Conservation (phyloP, 805 yeast genomes). For the Grigorovia jiainica region DNA sequence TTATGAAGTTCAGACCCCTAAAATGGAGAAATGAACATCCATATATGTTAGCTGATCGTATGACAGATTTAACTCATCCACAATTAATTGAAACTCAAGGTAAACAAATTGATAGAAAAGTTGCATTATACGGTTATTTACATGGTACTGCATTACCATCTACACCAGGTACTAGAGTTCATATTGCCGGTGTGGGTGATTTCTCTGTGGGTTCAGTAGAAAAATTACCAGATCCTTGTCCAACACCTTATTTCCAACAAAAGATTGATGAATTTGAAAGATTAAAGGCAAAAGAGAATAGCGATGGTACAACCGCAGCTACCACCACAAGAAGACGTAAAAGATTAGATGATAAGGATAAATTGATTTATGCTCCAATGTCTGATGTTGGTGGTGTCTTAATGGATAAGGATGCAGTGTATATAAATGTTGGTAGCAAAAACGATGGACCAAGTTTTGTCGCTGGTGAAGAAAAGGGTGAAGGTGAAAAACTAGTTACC, state of each 20-base stretch:
- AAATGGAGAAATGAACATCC: slow-evolving; percentile 99
- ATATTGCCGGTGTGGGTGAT: slow-evolving; percentile 95
- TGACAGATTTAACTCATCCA: slow-evolving; percentile 93
- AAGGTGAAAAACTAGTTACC: slow-evolving; percentile 81
- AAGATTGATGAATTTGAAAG: slow-evolving; percentile 72
- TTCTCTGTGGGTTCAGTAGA: slow-evolving; percentile 66
- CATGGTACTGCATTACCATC: slow-evolving; percentile 84
- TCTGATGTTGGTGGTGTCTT: slow-evolving; percentile 98
- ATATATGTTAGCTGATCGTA: slow-evolving; percentile 80
- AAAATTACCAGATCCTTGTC: slow-evolving; percentile 96
- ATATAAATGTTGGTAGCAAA: slow-evolving; percentile 49
- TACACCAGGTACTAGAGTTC: slow-evolving; percentile 60
- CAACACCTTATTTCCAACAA: slow-evolving; percentile 89
- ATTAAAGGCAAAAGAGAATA: slow-evolving; percentile 62
- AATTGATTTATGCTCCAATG: slow-evolving; percentile 97
- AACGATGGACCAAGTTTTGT: slow-evolving; percentile 37
- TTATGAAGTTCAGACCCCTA: slow-evolving; percentile 97
- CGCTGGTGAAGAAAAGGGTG: slow-evolving; percentile 60
- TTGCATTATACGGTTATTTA: slow-evolving; percentile 87
- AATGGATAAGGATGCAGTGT: slow-evolving; percentile 95
- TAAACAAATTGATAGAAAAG: slow-evolving; percentile 76
- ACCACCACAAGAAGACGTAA: slow-evolving; percentile 73
- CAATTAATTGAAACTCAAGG: slow-evolving; percentile 58
- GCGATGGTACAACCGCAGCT: slow-evolving; percentile 31
- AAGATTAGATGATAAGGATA: slow-evolving; percentile 88